Evolutionary conservation across 148 eudicot species (phyloP).

Genomic region (Vaccinium corymbosum): DNA sequence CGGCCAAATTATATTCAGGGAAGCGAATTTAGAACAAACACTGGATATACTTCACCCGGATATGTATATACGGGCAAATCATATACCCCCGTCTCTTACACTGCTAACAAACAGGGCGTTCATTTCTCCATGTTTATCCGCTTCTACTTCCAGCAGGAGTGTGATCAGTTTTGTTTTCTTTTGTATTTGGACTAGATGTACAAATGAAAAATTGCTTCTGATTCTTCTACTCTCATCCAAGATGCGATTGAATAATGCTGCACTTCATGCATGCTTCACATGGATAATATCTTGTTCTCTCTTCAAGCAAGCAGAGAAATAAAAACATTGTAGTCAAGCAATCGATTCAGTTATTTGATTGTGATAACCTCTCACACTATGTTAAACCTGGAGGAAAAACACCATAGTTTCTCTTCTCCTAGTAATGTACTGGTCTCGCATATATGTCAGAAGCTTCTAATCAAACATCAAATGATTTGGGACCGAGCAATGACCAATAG

Average conservation of each 20-base stretch:
- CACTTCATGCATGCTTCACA: not conserved
- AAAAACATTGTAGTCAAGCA: not conserved
- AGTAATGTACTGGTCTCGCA: not conserved
- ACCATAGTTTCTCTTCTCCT: not conserved
- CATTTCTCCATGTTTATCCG: too few species aligned
- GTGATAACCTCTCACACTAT: not conserved
- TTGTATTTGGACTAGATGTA: not conserved
- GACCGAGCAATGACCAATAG: not conserved
- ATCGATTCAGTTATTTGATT: conserved; percentile 3
- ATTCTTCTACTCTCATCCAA: not conserved
- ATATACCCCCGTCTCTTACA: too few species aligned
- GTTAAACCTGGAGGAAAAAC: conserved; percentile 5
- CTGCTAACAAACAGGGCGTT: too few species aligned
- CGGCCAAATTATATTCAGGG: too few species aligned
- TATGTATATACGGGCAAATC: too few species aligned
- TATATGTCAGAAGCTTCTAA: conserved; percentile 8
- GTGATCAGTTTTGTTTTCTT: too few species aligned
- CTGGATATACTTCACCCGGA: too few species aligned
- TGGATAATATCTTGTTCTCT: not conserved
- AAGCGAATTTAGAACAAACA: too few species aligned
- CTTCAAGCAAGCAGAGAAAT: not conserved
- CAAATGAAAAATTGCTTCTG: not conserved
- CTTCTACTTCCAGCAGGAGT: too few species aligned
- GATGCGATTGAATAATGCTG: not conserved
- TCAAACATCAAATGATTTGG: conserved; percentile 7